phyloP scores from a whole-genome alignment of 2,329 filamentous ascomycete species.

The Graphilbum fragrans region DNA sequence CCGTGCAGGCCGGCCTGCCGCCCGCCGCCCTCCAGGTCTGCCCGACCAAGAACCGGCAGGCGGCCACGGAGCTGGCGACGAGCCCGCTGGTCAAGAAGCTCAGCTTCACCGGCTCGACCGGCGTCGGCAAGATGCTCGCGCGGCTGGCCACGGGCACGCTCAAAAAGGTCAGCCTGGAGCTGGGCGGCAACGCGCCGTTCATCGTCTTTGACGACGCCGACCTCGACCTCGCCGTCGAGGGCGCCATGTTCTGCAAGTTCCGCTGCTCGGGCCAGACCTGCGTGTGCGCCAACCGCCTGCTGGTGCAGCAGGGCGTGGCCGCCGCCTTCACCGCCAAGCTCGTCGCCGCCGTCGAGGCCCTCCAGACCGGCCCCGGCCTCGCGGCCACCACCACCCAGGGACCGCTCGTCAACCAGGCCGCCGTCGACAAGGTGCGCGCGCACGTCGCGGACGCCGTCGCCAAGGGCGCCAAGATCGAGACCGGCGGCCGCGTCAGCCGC shows the following conservation, averaged over 20 bases:
- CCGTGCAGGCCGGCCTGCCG: slow-evolving; percentile 76
- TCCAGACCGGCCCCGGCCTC: slow-evolving; percentile 68
- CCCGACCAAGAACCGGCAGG: slow-evolving; percentile 63
- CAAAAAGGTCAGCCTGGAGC: slow-evolving; percentile 76
- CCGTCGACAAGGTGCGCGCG: slow-evolving; percentile 63
- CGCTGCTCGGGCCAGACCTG: slow-evolving; percentile 92
- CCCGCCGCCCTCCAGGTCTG: slow-evolving; percentile 85
- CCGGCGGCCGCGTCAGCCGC: slow-evolving; percentile 62
- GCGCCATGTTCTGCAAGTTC: slow-evolving; percentile 82
- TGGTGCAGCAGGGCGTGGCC: slow-evolving; percentile 67
- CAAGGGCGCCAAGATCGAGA: slow-evolving; percentile 64
- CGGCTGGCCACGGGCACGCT: slow-evolving; percentile 73
- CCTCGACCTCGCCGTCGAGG: slow-evolving; percentile 69
- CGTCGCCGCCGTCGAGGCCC: slow-evolving; percentile 56
- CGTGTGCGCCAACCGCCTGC: slow-evolving; percentile 78
- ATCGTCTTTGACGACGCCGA: slow-evolving; percentile 96
- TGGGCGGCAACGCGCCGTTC: slow-evolving; percentile 90
- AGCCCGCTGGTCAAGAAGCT: slow-evolving; percentile 73
- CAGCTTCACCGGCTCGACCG: slow-evolving; percentile 79
- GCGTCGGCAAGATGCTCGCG: slow-evolving; percentile 67
- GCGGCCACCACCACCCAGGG: slow-evolving; percentile 62
- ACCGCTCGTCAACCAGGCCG: slow-evolving; percentile 74
- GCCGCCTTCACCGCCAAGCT: slow-evolving; percentile 60
- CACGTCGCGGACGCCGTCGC: slow-evolving; percentile 69
- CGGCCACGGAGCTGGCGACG: slow-evolving; percentile 67